These are phyloP conservation scores for Arthrinium phaeospermum DNA, from an alignment of 2,329 filamentous ascomycete species.

Conservation along the genomic window DNA sequence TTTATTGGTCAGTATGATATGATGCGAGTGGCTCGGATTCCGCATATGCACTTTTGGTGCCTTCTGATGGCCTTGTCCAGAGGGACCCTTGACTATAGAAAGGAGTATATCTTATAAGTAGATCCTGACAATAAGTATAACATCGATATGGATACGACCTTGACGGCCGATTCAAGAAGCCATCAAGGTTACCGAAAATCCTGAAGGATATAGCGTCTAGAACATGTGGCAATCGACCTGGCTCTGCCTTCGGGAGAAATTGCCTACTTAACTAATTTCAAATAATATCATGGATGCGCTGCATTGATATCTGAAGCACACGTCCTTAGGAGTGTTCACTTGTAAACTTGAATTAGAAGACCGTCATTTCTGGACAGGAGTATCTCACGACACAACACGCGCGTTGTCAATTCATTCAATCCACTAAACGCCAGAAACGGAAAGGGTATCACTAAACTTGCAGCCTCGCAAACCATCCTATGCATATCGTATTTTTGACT, in stretches of 20 bases:
- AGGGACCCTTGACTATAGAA: neutral
- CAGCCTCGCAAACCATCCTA: constrained; percentile 11
- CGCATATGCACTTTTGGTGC: neutral
- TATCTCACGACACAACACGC: neutral
- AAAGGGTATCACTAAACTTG: constrained; percentile 19
- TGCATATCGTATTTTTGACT: neutral
- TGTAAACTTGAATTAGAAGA: neutral
- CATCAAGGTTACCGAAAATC: neutral
- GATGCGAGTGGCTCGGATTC: neutral
- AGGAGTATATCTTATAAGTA: neutral
- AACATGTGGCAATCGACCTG: neutral
- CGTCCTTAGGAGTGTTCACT: neutral
- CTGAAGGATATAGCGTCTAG: neutral
- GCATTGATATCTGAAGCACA: neutral
- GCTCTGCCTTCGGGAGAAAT: neutral
- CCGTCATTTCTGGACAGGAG: neutral
- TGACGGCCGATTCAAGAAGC: neutral
- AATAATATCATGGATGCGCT: neutral
- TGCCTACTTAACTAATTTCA: neutral
- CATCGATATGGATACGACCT: neutral
- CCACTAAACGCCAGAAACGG: constrained; percentile 13
- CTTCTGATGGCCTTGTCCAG: too few species aligned
- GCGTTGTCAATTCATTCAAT: neutral
- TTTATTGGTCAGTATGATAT: neutral
- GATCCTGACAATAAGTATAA: too few species aligned